Base-by-base conservation (phyloP, 441 rosid species). In the Raphanus hybrid region DNA sequence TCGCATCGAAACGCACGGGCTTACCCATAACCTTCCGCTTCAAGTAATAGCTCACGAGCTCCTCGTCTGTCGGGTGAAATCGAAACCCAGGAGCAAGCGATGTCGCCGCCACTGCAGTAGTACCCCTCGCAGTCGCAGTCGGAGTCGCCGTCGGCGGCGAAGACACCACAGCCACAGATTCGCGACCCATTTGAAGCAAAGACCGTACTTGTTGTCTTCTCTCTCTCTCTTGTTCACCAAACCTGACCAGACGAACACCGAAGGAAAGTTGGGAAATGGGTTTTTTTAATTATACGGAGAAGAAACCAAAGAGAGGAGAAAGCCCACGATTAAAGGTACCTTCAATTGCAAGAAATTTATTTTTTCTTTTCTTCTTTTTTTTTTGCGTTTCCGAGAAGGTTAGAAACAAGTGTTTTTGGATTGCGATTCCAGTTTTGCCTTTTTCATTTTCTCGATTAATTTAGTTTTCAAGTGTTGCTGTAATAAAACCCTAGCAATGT, bases 21-120 rank as follows among this genome's bases (percentile, higher is more conserved):
- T 86, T 94, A 48, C 77, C 78, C 4, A 76, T 75, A 81, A 91
- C 90, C 92, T 92, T 92, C 62, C 94, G 77, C 84, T 90, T 95
- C 83, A 94, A 85, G 89, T 91, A 91, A 82, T 92, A 91, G 65
- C 87, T 85, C 1, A 89, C 90, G 37, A 92, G 84, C 76, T 95
- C 98, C 74, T 95, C 97, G 20, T 89, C 99, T 0, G 96, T 91
- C 0, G 97, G 97, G 60, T 92, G 97, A 78, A 92, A 94, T 82
- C 97, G 88, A 70, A 92, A 92, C 14, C 99, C 97, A 15, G 99
- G 99, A 37, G 97, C 99, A 75, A 92, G 85, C 2, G 97, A 85
- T 14, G 95, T 87, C 1, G 89, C 82, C 15, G 83, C 41, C 11
- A 72, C 6, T 37, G 81, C 16, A 55, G 27, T 3, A 73, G 69